Conservation (phyloP, 2,329 filamentous ascomycete species). For the Calonectria naviculata region DNA sequence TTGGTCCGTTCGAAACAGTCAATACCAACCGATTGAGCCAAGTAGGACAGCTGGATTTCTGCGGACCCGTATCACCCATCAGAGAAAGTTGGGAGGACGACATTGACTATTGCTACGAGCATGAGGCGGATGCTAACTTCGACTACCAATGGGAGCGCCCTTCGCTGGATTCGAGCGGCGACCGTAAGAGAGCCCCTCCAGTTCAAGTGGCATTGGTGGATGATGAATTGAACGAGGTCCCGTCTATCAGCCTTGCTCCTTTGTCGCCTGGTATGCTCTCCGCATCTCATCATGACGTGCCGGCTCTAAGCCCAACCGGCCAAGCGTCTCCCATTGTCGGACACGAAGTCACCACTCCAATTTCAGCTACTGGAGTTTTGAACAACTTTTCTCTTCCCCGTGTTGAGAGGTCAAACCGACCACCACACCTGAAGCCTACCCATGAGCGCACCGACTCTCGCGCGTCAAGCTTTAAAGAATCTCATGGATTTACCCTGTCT, state of each 20-base stretch:
- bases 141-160: conserved; percentile 73
- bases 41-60: conserved; percentile 25
- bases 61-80: conserved; percentile 38
- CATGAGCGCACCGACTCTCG: conserved; percentile 54
- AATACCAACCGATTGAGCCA: conserved; percentile 45
- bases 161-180: conserved; percentile 57
- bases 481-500: conserved; percentile 68
- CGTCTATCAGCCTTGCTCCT: conserved; percentile 26
- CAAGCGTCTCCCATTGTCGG: conserved; percentile 53
- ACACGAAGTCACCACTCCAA: conserved; percentile 58
- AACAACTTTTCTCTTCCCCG: conserved; percentile 66
- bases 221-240: conserved; percentile 37
- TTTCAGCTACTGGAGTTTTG: conserved; percentile 47
- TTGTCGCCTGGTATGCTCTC: conserved; percentile 43
- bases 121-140: conserved; percentile 74
- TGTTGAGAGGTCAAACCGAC: conserved; percentile 46
- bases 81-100: conserved; percentile 73
- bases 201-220: conserved; percentile 38
- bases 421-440: conserved; percentile 44
- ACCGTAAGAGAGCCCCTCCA: conserved; percentile 28
- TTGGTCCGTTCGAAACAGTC: conserved; percentile 57
- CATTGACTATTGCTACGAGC: conserved; percentile 78
- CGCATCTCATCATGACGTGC: conserved; percentile 52
- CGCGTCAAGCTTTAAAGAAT: conserved; percentile 67
- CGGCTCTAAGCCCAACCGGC: conserved; percentile 62